Evolutionary conservation across 176 grass and related monocot species (phyloP).

Genomic region (Themeda triandra): DNA sequence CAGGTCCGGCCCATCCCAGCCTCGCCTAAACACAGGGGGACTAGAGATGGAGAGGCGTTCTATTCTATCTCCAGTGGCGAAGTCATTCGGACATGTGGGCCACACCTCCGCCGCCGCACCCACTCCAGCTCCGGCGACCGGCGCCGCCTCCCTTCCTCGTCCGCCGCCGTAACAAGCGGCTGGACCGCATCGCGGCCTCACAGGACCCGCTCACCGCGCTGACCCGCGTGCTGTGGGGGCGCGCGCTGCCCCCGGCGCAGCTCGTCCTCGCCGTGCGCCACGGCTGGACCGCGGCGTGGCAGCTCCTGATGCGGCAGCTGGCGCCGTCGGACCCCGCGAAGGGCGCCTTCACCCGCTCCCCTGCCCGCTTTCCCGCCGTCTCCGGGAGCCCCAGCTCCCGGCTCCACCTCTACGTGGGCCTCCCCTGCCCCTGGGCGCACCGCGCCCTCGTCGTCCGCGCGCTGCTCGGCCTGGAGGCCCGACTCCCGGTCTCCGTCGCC

Average conservation of each 20-base stretch:
- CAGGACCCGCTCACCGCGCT: slow-evolving; percentile 45
- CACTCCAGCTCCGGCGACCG: slow-evolving; percentile 1
- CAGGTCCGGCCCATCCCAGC: neutral
- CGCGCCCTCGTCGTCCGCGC: slow-evolving; percentile 65
- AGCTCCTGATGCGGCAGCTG: slow-evolving; percentile 88
- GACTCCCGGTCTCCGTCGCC: slow-evolving; percentile 59
- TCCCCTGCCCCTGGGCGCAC: slow-evolving; percentile 91
- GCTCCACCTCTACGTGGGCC: slow-evolving; percentile 88
- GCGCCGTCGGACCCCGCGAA: slow-evolving; percentile 53
- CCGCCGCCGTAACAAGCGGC: neutral
- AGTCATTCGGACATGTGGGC: slow-evolving; percentile 34
- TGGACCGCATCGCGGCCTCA: slow-evolving; percentile 14
- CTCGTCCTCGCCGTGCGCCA: slow-evolving; percentile 59
- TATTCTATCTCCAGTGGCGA: neutral
- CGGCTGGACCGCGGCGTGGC: slow-evolving; percentile 57
- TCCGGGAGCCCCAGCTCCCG: neutral
- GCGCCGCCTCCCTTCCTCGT: neutral
- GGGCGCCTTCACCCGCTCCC: slow-evolving; percentile 63
- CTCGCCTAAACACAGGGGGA: neutral
- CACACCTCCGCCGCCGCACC: slow-evolving; percentile 10
- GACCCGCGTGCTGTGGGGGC: slow-evolving; percentile 51
- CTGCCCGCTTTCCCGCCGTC: slow-evolving; percentile 56
- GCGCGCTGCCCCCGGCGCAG: slow-evolving; percentile 47
- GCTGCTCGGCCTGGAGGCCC: slow-evolving; percentile 48
- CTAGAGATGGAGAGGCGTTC: no score